Conservation (phyloP, 768 basidiomycete genomes). For the Leccinum imitatum region DNA sequence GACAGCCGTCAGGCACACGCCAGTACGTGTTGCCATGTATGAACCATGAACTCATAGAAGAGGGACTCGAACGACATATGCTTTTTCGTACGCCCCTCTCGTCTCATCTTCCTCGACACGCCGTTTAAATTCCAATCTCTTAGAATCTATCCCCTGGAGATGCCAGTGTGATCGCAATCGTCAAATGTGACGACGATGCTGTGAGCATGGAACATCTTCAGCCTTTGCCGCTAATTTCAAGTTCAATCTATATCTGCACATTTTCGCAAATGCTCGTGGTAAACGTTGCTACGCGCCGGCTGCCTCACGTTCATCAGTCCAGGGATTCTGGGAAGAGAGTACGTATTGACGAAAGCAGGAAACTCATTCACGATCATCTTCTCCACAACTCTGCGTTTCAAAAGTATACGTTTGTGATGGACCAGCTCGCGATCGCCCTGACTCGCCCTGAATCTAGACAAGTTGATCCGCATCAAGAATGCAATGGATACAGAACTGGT, state of each 20-base stretch:
- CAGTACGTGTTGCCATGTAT: too few species aligned
- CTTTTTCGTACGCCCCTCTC: too few species aligned
- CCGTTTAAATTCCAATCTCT: too few species aligned
- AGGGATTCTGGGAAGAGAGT: constrained; percentile 1
- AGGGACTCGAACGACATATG: too few species aligned
- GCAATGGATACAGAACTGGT: constrained; percentile 38
- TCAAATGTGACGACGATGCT: neutral
- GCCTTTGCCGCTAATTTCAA: constrained; percentile 35
- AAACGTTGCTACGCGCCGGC: constrained; percentile 21
- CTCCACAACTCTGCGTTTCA: constrained; percentile 27
- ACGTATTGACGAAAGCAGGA: constrained; percentile 11
- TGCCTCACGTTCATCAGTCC: neutral
- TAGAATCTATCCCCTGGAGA: too few species aligned
- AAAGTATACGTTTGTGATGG: constrained; percentile 48
- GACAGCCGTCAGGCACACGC: too few species aligned
- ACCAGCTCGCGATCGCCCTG: constrained; percentile 37
- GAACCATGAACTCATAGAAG: too few species aligned
- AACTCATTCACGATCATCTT: constrained; percentile 32
- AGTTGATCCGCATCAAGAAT: constrained; percentile 26
- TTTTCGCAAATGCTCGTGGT: constrained; percentile 32
- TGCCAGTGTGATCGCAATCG: too few species aligned
- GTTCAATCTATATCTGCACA: too few species aligned
- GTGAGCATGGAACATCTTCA: constrained; percentile 26
- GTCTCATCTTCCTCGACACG: too few species aligned
- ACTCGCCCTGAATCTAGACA: constrained; percentile 30